Base-by-base conservation (phyloP, 331 rosid species). In the Acacia pycnantha region DNA sequence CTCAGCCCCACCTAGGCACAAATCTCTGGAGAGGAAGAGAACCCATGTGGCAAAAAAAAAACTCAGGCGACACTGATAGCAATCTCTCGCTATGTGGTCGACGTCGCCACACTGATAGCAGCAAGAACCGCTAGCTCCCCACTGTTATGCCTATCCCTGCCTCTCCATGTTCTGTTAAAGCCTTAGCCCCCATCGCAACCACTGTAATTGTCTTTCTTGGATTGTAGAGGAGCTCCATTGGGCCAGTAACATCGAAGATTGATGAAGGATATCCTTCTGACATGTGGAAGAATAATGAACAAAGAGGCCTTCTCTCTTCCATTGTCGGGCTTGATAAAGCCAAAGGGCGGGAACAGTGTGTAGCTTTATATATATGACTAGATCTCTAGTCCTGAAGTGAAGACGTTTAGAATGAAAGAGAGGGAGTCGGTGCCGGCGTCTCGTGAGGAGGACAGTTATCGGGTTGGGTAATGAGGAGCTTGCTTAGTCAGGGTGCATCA, bases 251-350 rank as follows among this genome's bases (percentile, higher is more conserved):
- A 40, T 91, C 91, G 11, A 5, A 91, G 86, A 50, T 84, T 83
- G 1, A 29, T 29, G 33, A 31, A 26, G 93, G 92, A 83, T 77
- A 89, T 12, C 93, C 93, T 27, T 91, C 96, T 74, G 93, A 90
- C 81, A 76, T 86, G 90, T 85, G 35, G 92, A 79, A 2, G 96
- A 91, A 41, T 91, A 92, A 77, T 91, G 96, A 50, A 91, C 92
- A n/a, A 91, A 91, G n/a, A 91, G 89, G 83, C 90, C 96, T 13
- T 89, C 91, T 13, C 91, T 13, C 88, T 79, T 26, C 85, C 93
- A 19, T 77, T 85, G 33, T 91, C 91, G 47, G 96, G 96, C 48
- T 86, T 82, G 86, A 91, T 90, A 82, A 91, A 91, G 66, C 96
- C 96, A 11, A 78, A 18, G 47, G 12, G 5, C 0, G 13, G 1